A percentile compares a stretch with the other conserved stretches of the same genome.
phyloP scores from a whole-genome alignment of 345 rosid species.

The Raphanus sativus region DNA sequence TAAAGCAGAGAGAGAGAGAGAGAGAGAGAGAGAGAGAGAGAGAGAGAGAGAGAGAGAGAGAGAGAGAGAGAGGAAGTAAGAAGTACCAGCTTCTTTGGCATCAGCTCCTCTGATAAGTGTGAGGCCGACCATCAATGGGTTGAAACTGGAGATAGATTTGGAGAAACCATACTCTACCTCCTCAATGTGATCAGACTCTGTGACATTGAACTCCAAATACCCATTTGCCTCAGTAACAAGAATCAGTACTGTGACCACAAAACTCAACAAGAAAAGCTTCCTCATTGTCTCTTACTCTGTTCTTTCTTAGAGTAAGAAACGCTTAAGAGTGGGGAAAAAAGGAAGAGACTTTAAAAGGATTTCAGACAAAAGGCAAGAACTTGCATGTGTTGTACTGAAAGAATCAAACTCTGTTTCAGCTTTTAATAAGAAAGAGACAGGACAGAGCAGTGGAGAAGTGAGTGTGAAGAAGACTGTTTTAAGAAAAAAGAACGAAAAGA shows the following conservation, averaged over 20 bases:
- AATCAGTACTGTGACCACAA: conserved; percentile 30
- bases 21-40: too few relatives aligned
- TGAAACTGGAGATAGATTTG: conserved; percentile 22
- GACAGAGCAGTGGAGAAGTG: conserved; percentile 25
- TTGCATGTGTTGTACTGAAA: conserved; percentile 12
- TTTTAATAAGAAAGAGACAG: conserved; percentile 18
- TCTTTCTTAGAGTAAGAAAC: conserved; percentile 1
- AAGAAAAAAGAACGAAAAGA: not conserved
- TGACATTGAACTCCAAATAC: conserved; percentile 53
- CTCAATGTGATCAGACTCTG: conserved; percentile 54
- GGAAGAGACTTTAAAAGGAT: not conserved
- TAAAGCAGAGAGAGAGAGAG: not conserved
- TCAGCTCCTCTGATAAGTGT: conserved; percentile 74
- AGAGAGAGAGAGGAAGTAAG: too few relatives aligned
- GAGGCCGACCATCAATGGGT: conserved; percentile 76
- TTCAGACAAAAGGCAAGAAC: conserved; percentile 14
- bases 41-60: too few relatives aligned
- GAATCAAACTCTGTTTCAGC: conserved; percentile 22
- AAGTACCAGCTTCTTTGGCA: conserved; percentile 77
- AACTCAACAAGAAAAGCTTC: conserved; percentile 48
- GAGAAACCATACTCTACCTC: conserved; percentile 46
- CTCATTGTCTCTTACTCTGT: conserved; percentile 18
- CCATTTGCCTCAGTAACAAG: conserved; percentile 41
- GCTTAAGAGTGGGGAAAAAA: conserved; percentile 13
- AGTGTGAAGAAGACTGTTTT: conserved; percentile 28